Conservation (phyloP, 257 asterid species). For the Penstemon newberryi region DNA sequence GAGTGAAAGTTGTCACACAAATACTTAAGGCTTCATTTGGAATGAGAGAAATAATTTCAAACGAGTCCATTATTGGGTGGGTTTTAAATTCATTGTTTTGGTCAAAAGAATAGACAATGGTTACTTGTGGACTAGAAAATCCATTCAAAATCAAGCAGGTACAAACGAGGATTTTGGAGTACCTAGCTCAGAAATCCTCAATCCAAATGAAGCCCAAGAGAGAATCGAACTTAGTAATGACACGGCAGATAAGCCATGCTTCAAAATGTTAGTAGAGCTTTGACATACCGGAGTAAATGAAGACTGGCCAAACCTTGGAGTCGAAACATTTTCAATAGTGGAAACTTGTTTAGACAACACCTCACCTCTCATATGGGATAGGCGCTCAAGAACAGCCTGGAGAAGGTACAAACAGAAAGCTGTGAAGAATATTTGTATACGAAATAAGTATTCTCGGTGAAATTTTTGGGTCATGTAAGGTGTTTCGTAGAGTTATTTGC, state of each 20-base stretch:
- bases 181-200: too few relatives aligned
- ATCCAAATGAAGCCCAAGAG: neutral
- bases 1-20: too few relatives aligned
- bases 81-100: too few relatives aligned
- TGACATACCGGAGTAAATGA: slow-evolving; percentile 50
- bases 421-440: neutral
- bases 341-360: slow-evolving; percentile 44
- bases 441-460: neutral
- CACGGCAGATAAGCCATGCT: neutral
- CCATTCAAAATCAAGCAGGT: too few relatives aligned
- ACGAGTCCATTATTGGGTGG: too few relatives aligned
- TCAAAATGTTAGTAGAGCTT: slow-evolving; percentile 2
- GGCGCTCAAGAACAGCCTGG: slow-evolving; percentile 65
- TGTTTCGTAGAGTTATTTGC: neutral
- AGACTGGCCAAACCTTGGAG: slow-evolving; percentile 38
- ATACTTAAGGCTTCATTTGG: too few relatives aligned
- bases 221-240: neutral
- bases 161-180: too few relatives aligned
- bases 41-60: neutral
- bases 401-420: slow-evolving; percentile 17
- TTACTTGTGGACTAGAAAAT: too few relatives aligned
- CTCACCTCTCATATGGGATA: slow-evolving; percentile 54
- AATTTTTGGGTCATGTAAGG: neutral
- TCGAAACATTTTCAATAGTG: slow-evolving; percentile 39
- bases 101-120: too few relatives aligned